Evolutionary conservation across 306 rosid genomes (phyloP).

Genomic region (Glycyrrhiza uralensis): DNA sequence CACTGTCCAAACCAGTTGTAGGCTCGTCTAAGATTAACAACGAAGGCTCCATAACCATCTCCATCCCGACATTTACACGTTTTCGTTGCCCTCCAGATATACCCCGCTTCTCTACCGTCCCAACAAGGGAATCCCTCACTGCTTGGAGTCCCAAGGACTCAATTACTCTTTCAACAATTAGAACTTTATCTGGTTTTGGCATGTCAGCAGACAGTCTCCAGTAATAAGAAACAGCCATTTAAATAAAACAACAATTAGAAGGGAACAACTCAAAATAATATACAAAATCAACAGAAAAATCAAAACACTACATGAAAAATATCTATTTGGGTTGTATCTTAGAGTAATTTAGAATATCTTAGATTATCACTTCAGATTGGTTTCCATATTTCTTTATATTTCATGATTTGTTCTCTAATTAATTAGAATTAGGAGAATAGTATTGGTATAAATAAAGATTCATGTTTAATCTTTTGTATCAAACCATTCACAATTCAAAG

Average conservation of each 20-base stretch:
- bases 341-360: neutral
- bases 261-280: neutral
- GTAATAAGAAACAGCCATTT: conserved; percentile 26
- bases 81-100: conserved; percentile 81
- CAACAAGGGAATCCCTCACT: conserved; percentile 78
- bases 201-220: conserved; percentile 65
- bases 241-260: conserved; percentile 25
- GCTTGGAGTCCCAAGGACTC: conserved; percentile 80
- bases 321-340: neutral
- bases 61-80: conserved; percentile 81
- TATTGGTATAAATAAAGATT: neutral
- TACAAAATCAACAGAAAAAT: neutral
- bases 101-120: conserved; percentile 76
- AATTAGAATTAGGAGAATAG: neutral
- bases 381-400: neutral
- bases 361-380: neutral
- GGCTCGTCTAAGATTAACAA: conserved; percentile 81
- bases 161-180: conserved; percentile 79
- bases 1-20: conserved; percentile 78
- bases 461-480: neutral
- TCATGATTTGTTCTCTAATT: neutral
- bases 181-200: conserved; percentile 84
- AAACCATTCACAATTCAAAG: too few species aligned
- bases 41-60: conserved; percentile 93
- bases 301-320: neutral